Percentiles rank a stretch among this genome's conserved stretches.
Conservation (phyloP, 305 asterid species). For the Fraxinus sp. region DNA sequence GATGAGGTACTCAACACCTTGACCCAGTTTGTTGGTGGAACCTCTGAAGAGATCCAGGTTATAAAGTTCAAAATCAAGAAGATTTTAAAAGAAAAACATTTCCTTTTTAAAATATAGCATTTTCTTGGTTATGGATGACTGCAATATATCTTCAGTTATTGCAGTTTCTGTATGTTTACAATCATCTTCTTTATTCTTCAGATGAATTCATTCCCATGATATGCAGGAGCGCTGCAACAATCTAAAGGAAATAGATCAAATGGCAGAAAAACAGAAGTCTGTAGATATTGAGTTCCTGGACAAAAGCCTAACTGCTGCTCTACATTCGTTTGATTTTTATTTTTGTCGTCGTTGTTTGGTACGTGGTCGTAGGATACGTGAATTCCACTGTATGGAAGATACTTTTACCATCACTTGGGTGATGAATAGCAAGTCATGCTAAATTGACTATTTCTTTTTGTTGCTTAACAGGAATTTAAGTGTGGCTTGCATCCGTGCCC, state of each 20-base stretch:
- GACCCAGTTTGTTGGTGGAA: slow-evolving; percentile 82
- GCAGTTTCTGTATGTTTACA: slow-evolving; percentile 12
- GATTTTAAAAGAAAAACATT: neutral
- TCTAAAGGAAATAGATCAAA: slow-evolving; percentile 56
- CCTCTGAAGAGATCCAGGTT: slow-evolving; percentile 78
- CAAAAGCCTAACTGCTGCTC: slow-evolving; percentile 75
- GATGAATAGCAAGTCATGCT: slow-evolving; percentile 21
- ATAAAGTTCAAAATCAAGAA: slow-evolving; percentile 17
- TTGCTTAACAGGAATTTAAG: slow-evolving; percentile 69
- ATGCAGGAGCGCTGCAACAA: slow-evolving; percentile 82
- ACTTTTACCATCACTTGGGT: neutral
- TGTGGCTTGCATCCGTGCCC: slow-evolving; percentile 96
- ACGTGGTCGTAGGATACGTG: slow-evolving; percentile 26
- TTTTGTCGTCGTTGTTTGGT: slow-evolving; percentile 99
- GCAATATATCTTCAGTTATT: slow-evolving; percentile 12
- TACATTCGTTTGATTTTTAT: slow-evolving; percentile 85
- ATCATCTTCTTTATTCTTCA: slow-evolving; percentile 29
- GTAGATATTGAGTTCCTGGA: slow-evolving; percentile 47
- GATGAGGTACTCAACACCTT: slow-evolving; percentile 63
- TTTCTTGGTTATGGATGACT: slow-evolving; percentile 18
- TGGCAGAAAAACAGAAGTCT: slow-evolving; percentile 36
- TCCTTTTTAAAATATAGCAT: neutral
- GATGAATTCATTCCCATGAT: slow-evolving; percentile 32
- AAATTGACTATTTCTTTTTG: slow-evolving; percentile 22
- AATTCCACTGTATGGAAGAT: slow-evolving; percentile 1